These are phyloP conservation scores for Starmerella apicola DNA, from an alignment of 805 yeast species.

Conservation along the genomic window DNA sequence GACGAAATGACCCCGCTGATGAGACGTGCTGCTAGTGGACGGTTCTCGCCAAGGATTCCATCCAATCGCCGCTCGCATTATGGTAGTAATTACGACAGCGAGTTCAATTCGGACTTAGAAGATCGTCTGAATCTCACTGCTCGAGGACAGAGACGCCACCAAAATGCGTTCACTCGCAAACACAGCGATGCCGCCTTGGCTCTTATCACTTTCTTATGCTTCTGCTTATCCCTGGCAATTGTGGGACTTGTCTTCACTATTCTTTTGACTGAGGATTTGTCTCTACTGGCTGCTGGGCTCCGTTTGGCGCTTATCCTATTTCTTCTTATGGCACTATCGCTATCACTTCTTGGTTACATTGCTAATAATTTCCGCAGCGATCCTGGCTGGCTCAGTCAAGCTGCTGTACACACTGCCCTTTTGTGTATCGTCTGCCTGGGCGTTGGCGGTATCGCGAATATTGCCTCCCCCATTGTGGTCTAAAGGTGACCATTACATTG, in stretches of 20 bases:
- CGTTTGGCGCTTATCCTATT: conserved; percentile 19
- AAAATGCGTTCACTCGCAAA: conserved; percentile 4
- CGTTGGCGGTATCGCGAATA: conserved; percentile 32
- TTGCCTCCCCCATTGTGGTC: conserved; percentile 6
- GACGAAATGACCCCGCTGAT: conserved; percentile 1
- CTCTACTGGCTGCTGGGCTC: conserved; percentile 22
- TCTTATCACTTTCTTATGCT: conserved; percentile 33
- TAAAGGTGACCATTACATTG: no score
- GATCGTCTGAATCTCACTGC: neutral
- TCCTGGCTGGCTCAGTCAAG: conserved; percentile 34
- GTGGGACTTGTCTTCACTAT: conserved; percentile 34
- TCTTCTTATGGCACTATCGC: conserved; percentile 32
- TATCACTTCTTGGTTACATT: conserved; percentile 35
- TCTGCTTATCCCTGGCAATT: conserved; percentile 28
- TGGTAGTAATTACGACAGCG: conserved; percentile 13
- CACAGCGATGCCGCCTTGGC: conserved; percentile 34
- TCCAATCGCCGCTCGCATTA: conserved; percentile 2
- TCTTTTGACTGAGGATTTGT: conserved; percentile 27
- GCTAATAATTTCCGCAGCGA: conserved; percentile 33
- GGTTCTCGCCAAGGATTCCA: conserved; percentile 16
- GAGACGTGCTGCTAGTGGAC: conserved; percentile 2
- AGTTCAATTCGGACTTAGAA: conserved; percentile 1
- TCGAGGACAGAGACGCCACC: neutral
- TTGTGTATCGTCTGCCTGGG: conserved; percentile 32
- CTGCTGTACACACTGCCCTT: conserved; percentile 34